Base-by-base conservation (phyloP, 148 eudicot genomes). In the Cornus kousa region DNA sequence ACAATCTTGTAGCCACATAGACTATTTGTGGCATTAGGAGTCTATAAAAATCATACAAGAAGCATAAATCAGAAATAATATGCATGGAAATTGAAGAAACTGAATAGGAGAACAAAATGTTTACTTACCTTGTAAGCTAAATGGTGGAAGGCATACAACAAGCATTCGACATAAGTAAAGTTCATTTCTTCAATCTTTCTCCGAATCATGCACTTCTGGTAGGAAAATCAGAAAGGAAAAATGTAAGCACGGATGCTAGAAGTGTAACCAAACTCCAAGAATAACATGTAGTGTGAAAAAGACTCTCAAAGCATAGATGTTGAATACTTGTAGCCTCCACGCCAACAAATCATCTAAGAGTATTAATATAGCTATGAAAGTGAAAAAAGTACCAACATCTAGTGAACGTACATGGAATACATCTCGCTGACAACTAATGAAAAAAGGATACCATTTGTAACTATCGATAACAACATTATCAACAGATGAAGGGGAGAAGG, bases 21-120 rank as follows among this genome's bases (percentile, higher is more conserved):
- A 74, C 98, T 91, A 82, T 97, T 97, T 22, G 98, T 94, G 48
- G 98, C 95, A 91, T 97, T 97, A 73, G 97, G 98, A 79, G 90
- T 85, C 99, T 96, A 74, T 69, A 85, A 68, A 79, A 67, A 11
- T 22, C 57, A 80, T 39, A 60, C 50, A 81, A 50, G 5, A 80
- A 19, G 62, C 40, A 76, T 68, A 71, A 28, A 78, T 71, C 55
- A 81, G 64, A 78, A 40, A 48, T 57, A 72, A 81, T 5, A 37
- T 14, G 17, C n/a, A 43, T 39, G 39, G 43, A 50, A 35, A 67
- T 46, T 17, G 3, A 4, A 10, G 5, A 48, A 35, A 46, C 22
- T 13, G 57, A 50, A 48, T 59, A 37, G 68, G 16, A 68, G 65
- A 82, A 32, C 60, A 71, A 73, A 65, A 43, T 74, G 82, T 66